Percentiles rank a stretch among this genome's conserved stretches.
phyloP scores from a whole-genome alignment of 768 basidiomycete species.

The Suillus plorans region DNA sequence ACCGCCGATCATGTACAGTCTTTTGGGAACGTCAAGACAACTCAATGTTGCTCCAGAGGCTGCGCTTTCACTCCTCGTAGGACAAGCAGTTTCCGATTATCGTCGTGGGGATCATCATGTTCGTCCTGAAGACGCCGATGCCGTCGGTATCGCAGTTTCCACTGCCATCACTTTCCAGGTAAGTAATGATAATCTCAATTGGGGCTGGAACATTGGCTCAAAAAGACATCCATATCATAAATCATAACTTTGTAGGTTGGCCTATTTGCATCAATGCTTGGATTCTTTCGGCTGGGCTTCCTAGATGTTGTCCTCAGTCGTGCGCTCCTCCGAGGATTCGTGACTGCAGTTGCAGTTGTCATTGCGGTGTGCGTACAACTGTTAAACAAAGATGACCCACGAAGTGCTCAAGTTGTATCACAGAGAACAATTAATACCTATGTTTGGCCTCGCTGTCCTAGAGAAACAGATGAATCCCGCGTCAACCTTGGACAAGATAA shows the following conservation, averaged over 20 bases:
- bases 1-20: conserved; percentile 83
- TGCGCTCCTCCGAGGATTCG: conserved; percentile 84
- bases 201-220: background rate
- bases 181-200: conserved; percentile 34
- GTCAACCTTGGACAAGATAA: conserved; percentile 71
- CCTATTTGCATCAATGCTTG: conserved; percentile 80
- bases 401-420: background rate
- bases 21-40: conserved; percentile 84
- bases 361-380: conserved; percentile 67
- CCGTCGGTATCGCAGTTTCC: conserved; percentile 63
- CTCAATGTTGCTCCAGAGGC: conserved; percentile 89
- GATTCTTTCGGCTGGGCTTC: conserved; percentile 87
- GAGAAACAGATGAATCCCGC: conserved; percentile 56
- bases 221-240: background rate
- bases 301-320: conserved; percentile 92
- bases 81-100: conserved; percentile 78
- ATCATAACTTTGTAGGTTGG: conserved; percentile 56
- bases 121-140: conserved; percentile 40
- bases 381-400: background rate
- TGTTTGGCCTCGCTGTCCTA: conserved; percentile 75
- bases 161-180: conserved; percentile 87
- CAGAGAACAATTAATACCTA: conserved; percentile 85
- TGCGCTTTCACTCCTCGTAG: conserved; percentile 80
- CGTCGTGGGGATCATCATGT: conserved; percentile 51
- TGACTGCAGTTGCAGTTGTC: conserved; percentile 81